phyloP scores from a whole-genome alignment of 139 green algal genomes.

The Chlorella vulgaris region DNA sequence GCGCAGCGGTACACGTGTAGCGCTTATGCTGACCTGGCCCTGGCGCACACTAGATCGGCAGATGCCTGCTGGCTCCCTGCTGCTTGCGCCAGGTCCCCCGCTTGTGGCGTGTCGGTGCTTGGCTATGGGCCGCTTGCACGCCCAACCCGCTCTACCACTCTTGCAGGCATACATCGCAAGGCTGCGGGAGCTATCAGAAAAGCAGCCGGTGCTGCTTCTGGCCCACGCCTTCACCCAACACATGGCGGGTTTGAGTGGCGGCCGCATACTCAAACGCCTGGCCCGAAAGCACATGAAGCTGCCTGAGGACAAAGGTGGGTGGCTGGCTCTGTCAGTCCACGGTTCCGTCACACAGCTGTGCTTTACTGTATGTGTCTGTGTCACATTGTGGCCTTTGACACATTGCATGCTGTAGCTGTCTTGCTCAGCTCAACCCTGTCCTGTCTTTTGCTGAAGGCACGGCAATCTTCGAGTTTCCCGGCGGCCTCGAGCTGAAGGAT shows the following conservation, averaged over 20 bases:
- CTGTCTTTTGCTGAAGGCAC: neutral
- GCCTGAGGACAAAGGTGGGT: slow-evolving; percentile 19
- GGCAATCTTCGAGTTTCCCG: slow-evolving; percentile 19
- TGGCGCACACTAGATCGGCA: too few relatives aligned
- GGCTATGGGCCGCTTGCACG: too few relatives aligned
- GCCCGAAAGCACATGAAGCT: slow-evolving; percentile 18
- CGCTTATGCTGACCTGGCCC: too few relatives aligned
- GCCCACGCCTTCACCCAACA: slow-evolving; percentile 30
- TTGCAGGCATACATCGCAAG: slow-evolving; percentile 2
- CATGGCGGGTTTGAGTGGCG: slow-evolving; percentile 18
- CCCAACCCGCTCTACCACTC: neutral
- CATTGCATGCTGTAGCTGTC: too few relatives aligned
- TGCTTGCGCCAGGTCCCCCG: too few relatives aligned
- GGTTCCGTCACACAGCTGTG: neutral
- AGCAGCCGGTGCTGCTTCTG: slow-evolving; percentile 26
- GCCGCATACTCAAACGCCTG: slow-evolving; percentile 9
- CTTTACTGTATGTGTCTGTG: neutral
- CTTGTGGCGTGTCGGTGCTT: too few relatives aligned
- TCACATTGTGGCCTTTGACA: too few relatives aligned
- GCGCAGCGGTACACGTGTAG: too few relatives aligned
- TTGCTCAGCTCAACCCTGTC: neutral
- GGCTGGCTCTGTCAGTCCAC: too few relatives aligned
- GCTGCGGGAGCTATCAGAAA: neutral
- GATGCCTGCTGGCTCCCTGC: too few relatives aligned
- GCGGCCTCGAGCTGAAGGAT: slow-evolving; percentile 10